These are phyloP conservation scores for Backusella luteola DNA, from an alignment of 192 early-diverging fungal genomes.

Conservation along the genomic window DNA sequence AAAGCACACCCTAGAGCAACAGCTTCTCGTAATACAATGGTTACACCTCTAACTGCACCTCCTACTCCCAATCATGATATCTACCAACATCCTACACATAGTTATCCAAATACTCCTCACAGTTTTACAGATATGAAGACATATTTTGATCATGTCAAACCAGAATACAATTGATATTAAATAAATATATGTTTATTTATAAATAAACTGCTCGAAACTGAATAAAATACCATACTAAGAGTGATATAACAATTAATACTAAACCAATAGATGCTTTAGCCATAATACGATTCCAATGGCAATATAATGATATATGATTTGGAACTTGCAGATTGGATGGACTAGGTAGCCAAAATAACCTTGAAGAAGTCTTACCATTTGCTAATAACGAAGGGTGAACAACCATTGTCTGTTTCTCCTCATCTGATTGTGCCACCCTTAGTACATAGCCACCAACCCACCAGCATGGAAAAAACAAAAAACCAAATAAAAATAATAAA, in stretches of 20 bases:
- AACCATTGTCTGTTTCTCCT: background rate
- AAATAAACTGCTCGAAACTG: background rate
- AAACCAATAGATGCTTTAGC: slow-evolving; percentile 2
- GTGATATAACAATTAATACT: background rate
- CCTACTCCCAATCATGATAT: background rate
- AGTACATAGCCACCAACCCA: slow-evolving; percentile 15
- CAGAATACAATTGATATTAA: background rate
- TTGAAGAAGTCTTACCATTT: slow-evolving; percentile 8
- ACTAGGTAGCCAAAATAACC: slow-evolving; percentile 6
- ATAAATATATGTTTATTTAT: background rate
- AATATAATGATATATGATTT: background rate
- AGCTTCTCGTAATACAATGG: background rate
- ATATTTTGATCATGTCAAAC: background rate
- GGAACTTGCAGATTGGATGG: background rate
- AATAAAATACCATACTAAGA: slow-evolving; percentile 14
- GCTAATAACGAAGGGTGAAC: slow-evolving; percentile 21
- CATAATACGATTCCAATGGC: slow-evolving; percentile 3
- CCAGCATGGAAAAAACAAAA: slow-evolving; percentile 28
- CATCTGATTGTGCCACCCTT: background rate
- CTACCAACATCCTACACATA: background rate
- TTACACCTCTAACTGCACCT: background rate
- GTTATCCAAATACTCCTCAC: background rate
- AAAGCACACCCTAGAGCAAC: background rate
- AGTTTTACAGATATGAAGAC: background rate
- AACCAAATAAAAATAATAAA: slow-evolving; percentile 26